phyloP scores from a whole-genome alignment of 2,329 filamentous ascomycete genomes.

The Paramyrothecium sp. region DNA sequence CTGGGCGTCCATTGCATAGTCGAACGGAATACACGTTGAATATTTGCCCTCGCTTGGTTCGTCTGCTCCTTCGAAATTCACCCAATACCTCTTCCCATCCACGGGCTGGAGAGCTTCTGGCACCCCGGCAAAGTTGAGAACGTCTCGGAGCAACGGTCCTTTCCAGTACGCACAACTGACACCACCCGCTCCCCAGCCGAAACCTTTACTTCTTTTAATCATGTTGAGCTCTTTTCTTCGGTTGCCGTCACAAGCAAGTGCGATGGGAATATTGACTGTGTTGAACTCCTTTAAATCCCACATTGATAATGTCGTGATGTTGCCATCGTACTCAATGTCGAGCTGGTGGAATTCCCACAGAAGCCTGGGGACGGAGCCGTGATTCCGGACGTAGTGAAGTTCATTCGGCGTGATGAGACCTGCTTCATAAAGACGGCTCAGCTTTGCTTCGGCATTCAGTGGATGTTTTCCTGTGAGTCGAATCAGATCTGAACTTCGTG shows the following conservation, averaged over 20 bases:
- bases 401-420: constrained; percentile 50
- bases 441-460: constrained; percentile 45
- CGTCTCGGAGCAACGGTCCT: constrained; percentile 41
- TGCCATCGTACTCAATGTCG: constrained; percentile 37
- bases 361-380: constrained; percentile 49
- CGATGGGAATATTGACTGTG: constrained; percentile 44
- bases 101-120: constrained; percentile 9
- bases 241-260: constrained; percentile 48
- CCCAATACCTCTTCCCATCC: constrained; percentile 25
- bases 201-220: constrained; percentile 45
- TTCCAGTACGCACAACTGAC: constrained; percentile 51
- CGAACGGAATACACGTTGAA: constrained; percentile 44
- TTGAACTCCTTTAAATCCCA: constrained; percentile 41
- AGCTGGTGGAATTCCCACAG: constrained; percentile 48
- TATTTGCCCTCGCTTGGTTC: constrained; percentile 45
- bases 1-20: constrained; percentile 43
- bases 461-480: constrained; percentile 52
- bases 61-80: constrained; percentile 50
- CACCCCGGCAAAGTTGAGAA: constrained; percentile 40
- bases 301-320: constrained; percentile 37
- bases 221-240: constrained; percentile 51
- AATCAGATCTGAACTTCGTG: constrained; percentile 42
- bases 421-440: constrained; percentile 39
- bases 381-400: constrained; percentile 52
- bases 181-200: constrained; percentile 44